Conservation (phyloP, 2,329 filamentous ascomycete species). For the Neurospora sp. region DNA sequence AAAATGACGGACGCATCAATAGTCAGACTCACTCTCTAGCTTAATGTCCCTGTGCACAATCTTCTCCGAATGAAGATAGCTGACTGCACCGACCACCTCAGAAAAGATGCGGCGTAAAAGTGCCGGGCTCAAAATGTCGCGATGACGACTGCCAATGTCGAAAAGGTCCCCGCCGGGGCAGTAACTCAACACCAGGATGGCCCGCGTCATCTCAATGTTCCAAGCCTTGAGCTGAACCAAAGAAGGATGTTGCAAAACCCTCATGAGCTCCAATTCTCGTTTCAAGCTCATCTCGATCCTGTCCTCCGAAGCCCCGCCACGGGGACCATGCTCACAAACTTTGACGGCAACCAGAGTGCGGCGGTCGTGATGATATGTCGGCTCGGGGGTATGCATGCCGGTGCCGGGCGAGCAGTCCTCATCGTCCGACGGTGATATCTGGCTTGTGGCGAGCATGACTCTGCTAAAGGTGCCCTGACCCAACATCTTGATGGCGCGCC, state of each 20-base stretch:
- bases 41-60: constrained; percentile 98
- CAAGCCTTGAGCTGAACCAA: constrained; percentile 87
- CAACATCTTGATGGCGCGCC: constrained; percentile 69
- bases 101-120: constrained; percentile 80
- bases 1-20: background rate
- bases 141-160: constrained; percentile 71
- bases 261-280: constrained; percentile 90
- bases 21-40: constrained; percentile 49
- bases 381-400: constrained; percentile 23
- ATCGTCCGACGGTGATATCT: constrained; percentile 43
- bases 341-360: constrained; percentile 88
- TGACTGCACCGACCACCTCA: constrained; percentile 76
- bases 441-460: constrained; percentile 81
- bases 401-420: constrained; percentile 26
- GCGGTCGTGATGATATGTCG: constrained; percentile 41
- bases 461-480: constrained; percentile 94
- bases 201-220: constrained; percentile 72
- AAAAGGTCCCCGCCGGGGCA: constrained; percentile 93
- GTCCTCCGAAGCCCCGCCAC: constrained; percentile 86
- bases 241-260: constrained; percentile 77
- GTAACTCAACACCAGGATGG: constrained; percentile 80
- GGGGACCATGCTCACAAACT: constrained; percentile 88
- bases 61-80: constrained; percentile 72
- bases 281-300: constrained; percentile 89
- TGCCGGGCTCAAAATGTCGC: constrained; percentile 54